Conservation (phyloP, 352 stramenopile genomes). For the Phytophthora palmivora region DNA sequence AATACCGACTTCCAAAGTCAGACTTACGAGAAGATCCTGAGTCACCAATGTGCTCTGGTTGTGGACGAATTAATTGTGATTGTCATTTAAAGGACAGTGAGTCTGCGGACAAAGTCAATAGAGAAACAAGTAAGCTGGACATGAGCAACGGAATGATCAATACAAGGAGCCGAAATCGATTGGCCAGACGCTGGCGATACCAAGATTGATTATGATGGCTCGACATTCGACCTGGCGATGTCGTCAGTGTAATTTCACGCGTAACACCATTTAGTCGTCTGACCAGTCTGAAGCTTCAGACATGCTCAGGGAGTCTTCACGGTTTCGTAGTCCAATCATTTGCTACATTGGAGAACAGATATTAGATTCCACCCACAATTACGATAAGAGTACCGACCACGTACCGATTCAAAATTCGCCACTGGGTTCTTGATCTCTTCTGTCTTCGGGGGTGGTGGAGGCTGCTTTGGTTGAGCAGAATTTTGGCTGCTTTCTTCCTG, state of each 20-base stretch:
- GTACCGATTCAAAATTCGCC: conserved; percentile 68
- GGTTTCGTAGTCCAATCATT: conserved; percentile 84
- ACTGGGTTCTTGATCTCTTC: conserved; percentile 66
- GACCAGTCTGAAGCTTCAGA: conserved; percentile 90
- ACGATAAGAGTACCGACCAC: conserved; percentile 1
- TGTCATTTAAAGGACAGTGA: conserved; percentile 40
- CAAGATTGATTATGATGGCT: conserved; percentile 34
- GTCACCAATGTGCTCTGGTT: conserved; percentile 53
- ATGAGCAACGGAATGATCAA: conserved; percentile 27
- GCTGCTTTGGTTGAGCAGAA: conserved; percentile 32
- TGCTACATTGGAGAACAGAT: conserved; percentile 49
- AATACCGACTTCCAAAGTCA: conserved; percentile 65
- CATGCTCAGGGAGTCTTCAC: conserved; percentile 80
- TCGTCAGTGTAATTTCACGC: conserved; percentile 19
- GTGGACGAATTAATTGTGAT: conserved; percentile 64
- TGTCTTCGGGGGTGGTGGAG: conserved; percentile 44
- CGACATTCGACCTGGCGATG: conserved; percentile 26
- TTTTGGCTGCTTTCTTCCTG: conserved; percentile 49
- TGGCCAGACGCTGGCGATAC: conserved; percentile 45
- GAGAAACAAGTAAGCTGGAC: conserved; percentile 15
- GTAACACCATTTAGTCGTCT: conserved; percentile 62
- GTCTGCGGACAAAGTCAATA: not conserved
- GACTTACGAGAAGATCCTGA: conserved; percentile 58
- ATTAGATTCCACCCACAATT: conserved; percentile 5
- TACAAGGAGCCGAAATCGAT: conserved; percentile 31